phyloP scores from a whole-genome alignment of 2,329 filamentous ascomycete species.

The Fusarium odoratissimum region DNA sequence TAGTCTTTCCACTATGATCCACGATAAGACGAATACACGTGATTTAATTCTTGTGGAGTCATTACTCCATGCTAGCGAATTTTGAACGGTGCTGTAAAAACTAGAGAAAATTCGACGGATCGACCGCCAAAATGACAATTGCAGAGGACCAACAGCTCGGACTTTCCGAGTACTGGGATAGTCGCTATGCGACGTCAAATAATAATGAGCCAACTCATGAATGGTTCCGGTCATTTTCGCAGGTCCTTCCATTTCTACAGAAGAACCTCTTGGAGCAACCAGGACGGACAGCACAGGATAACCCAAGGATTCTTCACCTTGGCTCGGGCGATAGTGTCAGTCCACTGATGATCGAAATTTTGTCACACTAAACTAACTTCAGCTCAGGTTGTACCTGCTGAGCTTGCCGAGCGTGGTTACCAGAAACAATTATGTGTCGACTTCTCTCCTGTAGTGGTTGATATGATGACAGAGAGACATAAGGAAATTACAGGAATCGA shows the following conservation, averaged over 20 bases:
- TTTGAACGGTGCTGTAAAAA: background rate
- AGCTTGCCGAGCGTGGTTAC: background rate
- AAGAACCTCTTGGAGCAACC: background rate
- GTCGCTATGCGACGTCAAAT: background rate
- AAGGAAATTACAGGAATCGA: background rate
- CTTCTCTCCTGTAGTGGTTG: background rate
- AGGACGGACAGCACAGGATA: background rate
- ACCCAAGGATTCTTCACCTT: background rate
- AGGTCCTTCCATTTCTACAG: background rate
- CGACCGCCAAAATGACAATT: background rate
- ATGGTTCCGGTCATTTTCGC: background rate
- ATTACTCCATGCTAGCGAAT: background rate
- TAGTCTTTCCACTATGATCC: background rate
- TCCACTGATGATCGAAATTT: fast-evolving
- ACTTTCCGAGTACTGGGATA: background rate
- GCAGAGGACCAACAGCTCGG: background rate
- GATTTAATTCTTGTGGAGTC: background rate
- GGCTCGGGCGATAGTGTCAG: background rate
- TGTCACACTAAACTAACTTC: fast-evolving
- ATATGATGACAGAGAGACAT: background rate
- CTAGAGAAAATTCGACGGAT: background rate
- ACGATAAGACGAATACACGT: background rate
- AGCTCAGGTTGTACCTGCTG: background rate
- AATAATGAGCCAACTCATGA: background rate
- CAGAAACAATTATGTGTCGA: background rate